Evolutionary conservation across 2,329 filamentous ascomycete species (phyloP).

Genomic region (Chaetomium olivaceum): DNA sequence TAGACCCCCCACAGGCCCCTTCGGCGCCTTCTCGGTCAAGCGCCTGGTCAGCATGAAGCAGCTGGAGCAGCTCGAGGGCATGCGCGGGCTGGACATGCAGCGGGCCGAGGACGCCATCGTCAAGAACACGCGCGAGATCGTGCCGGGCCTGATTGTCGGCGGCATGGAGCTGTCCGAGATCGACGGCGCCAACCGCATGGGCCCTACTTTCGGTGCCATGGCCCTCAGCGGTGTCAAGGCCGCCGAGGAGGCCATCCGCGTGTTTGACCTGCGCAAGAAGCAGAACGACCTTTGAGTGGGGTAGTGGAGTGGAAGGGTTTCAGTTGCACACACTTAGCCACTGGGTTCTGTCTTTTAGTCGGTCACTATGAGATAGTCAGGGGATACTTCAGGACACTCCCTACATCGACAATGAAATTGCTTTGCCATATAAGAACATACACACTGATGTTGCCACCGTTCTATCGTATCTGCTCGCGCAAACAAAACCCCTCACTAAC

Average conservation of each 20-base stretch:
- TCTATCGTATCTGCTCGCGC: neutral
- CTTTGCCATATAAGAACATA: neutral
- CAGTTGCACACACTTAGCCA: too few species aligned
- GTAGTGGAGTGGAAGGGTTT: neutral
- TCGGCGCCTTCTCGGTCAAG: conserved; percentile 90
- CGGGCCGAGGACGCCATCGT: conserved; percentile 89
- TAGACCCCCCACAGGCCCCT: conserved; percentile 53
- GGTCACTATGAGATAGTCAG: neutral
- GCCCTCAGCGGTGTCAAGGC: conserved; percentile 84
- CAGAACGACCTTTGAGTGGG: conserved; percentile 57
- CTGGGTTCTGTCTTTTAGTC: neutral
- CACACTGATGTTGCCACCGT: neutral
- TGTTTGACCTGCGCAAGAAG: conserved; percentile 75
- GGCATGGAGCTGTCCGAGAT: conserved; percentile 93
- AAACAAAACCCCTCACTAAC: neutral
- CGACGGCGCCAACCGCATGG: conserved; percentile 91
- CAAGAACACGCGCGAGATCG: conserved; percentile 84
- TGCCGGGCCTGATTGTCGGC: conserved; percentile 86
- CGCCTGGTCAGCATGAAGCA: conserved; percentile 85
- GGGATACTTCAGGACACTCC: neutral
- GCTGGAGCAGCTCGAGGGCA: conserved; percentile 81
- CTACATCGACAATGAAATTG: neutral
- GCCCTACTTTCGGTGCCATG: conserved; percentile 88
- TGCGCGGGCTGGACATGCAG: conserved; percentile 94
- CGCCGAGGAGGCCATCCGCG: conserved; percentile 77